Evolutionary conservation across 2,329 filamentous ascomycete genomes (phyloP).

Genomic region (Aspergillus proliferans): DNA sequence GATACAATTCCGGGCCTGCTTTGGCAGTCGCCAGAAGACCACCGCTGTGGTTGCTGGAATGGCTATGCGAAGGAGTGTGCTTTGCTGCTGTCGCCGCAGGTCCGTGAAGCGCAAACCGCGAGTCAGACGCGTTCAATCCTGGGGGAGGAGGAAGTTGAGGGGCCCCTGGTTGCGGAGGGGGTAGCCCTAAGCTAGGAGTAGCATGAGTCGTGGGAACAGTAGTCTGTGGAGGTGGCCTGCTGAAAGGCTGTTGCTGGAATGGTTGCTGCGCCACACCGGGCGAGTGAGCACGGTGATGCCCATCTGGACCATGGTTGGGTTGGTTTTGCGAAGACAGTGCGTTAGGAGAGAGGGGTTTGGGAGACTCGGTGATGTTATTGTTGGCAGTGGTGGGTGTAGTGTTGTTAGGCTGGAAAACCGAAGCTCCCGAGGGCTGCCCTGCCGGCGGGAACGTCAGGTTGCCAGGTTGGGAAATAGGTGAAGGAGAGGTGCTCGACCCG

Average conservation of each 20-base stretch:
- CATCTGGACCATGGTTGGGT: conserved; percentile 29
- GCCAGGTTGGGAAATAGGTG: conserved; percentile 43
- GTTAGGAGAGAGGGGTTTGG: conserved; percentile 64
- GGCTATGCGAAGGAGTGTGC: conserved; percentile 29
- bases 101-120: conserved; percentile 38
- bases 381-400: neutral
- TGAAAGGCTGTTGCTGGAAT: conserved; percentile 33
- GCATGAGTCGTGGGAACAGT: conserved; percentile 17
- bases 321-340: conserved; percentile 32
- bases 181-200: conserved; percentile 26
- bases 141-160: conserved; percentile 41
- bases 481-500: conserved; percentile 47
- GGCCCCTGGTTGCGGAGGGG: conserved; percentile 31
- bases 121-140: conserved; percentile 37
- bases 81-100: conserved; percentile 31
- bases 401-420: conserved; percentile 61
- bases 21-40: conserved; percentile 18
- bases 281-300: conserved; percentile 36
- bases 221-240: conserved; percentile 15
- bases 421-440: conserved; percentile 40
- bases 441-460: conserved; percentile 36
- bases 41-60: conserved; percentile 29
- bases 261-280: conserved; percentile 38
- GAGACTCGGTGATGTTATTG: conserved; percentile 70
- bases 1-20: conserved; percentile 19